phyloP scores from a whole-genome alignment of 768 basidiomycete species.

The Russula virescens region DNA sequence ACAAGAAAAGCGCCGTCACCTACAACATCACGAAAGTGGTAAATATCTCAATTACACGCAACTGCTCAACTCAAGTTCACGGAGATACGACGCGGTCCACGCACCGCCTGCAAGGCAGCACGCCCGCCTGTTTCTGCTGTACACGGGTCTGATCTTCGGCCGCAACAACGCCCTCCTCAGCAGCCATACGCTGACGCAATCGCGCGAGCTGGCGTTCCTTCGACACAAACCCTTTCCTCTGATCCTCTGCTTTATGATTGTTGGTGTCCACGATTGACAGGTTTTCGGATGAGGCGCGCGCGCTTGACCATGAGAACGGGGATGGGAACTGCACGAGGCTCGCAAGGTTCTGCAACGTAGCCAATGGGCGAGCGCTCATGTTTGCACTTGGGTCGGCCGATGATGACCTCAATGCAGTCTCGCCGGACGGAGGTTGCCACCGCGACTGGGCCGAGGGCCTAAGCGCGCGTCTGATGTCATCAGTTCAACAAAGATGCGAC shows the following conservation, averaged over 20 bases:
- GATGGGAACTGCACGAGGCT: slow-evolving; percentile 48
- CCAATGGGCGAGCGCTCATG: slow-evolving; percentile 16
- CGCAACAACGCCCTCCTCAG: slow-evolving; percentile 30
- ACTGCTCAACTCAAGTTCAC: not conserved
- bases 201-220: slow-evolving; percentile 63
- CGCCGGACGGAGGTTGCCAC: slow-evolving; percentile 26
- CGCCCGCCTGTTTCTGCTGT: not conserved
- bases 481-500: not conserved
- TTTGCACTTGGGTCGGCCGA: not conserved
- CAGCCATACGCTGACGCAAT: slow-evolving; percentile 50
- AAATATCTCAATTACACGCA: not conserved
- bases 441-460: not conserved
- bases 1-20: slow-evolving; percentile 1
- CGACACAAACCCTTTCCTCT: slow-evolving; percentile 41
- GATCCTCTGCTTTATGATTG: slow-evolving; percentile 25
- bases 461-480: not conserved
- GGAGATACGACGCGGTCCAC: slow-evolving; percentile 18
- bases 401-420: slow-evolving; percentile 26
- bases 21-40: slow-evolving; percentile 8
- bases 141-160: not conserved
- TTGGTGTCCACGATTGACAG: not conserved
- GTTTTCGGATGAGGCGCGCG: not conserved
- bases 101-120: slow-evolving; percentile 13
- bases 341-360: slow-evolving; percentile 54
- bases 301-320: slow-evolving; percentile 38